Conservation (phyloP, 2,329 filamentous ascomycete species). For the Cercospora citrullina region DNA sequence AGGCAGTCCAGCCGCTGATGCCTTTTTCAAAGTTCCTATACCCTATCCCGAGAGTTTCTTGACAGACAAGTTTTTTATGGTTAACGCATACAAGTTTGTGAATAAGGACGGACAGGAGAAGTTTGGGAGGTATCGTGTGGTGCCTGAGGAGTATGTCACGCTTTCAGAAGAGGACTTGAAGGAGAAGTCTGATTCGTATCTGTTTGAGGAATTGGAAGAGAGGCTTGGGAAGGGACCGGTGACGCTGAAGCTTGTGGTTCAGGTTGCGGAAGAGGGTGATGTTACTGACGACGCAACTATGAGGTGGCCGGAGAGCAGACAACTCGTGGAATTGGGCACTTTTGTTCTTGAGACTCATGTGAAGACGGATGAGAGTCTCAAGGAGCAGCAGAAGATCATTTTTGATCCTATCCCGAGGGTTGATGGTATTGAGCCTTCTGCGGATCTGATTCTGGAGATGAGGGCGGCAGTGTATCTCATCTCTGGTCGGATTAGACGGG, state of each 20-base stretch:
- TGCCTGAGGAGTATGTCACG: conserved; percentile 46
- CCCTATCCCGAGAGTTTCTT: conserved; percentile 53
- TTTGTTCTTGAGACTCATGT: conserved; percentile 48
- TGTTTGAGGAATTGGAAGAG: conserved; percentile 52
- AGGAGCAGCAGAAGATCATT: conserved; percentile 55
- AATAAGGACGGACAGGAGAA: conserved; percentile 45
- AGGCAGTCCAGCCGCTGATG: conserved; percentile 49
- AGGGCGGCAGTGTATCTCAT: conserved; percentile 58
- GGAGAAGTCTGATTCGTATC: conserved; percentile 45
- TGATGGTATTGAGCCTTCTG: conserved; percentile 54
- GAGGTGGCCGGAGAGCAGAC: conserved; percentile 55
- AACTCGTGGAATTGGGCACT: conserved; percentile 54
- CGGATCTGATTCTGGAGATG: conserved; percentile 58
- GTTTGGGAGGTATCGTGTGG: conserved; percentile 52
- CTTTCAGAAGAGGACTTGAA: conserved; percentile 44
- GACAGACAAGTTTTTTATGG: conserved; percentile 50
- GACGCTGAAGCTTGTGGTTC: conserved; percentile 52
- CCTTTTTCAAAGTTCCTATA: conserved; percentile 54
- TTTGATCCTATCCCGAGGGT: conserved; percentile 61
- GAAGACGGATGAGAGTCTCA: conserved; percentile 38
- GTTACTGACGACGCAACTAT: conserved; percentile 51
- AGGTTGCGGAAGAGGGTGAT: conserved; percentile 54
- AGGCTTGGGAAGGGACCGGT: conserved; percentile 43
- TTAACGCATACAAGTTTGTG: conserved; percentile 54
- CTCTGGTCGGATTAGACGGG: conserved; percentile 56